Evolutionary conservation across 495 filamentous ascomycete genomes (phyloP).

Genomic region (Penicillium robsamsonii): DNA sequence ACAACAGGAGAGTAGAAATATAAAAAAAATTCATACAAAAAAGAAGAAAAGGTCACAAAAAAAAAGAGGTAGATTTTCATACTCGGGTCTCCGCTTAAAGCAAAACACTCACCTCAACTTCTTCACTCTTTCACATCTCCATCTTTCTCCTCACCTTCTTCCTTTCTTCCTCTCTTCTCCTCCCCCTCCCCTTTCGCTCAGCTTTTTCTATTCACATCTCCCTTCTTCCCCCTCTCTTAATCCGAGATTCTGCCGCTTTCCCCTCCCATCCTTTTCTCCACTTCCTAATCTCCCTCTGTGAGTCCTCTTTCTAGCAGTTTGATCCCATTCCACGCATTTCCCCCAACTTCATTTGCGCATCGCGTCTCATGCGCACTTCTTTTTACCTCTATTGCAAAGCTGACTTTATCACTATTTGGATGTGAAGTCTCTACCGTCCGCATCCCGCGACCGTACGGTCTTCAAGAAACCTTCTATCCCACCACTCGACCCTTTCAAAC

Average conservation of each 20-base stretch:
- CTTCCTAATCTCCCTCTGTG: conserved; percentile 29
- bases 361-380: not conserved
- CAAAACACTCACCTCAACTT: conserved; percentile 26
- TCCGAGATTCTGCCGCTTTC: conserved; percentile 23
- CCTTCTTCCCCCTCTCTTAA: conserved; percentile 15
- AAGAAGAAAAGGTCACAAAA: not conserved
- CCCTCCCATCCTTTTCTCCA: conserved; percentile 32
- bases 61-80: conserved; percentile 1
- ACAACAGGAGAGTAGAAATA: conserved; percentile 1
- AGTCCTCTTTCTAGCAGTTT: conserved; percentile 10
- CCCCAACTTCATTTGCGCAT: conserved; percentile 3
- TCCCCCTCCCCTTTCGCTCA: conserved; percentile 11
- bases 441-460: conserved; percentile 10
- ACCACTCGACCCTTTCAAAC: conserved; percentile 7
- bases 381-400: conserved; percentile 1
- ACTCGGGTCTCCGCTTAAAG: conserved; percentile 21
- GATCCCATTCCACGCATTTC: not conserved
- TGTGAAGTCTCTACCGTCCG: conserved; percentile 12
- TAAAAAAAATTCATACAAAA: not conserved
- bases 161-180: conserved; percentile 27
- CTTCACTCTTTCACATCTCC: conserved; percentile 29
- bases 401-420: not conserved
- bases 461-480: conserved; percentile 19
- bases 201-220: conserved; percentile 16
- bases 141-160: conserved; percentile 21